These are phyloP conservation scores for Moniliella sp. DNA, from an alignment of 1,284 basidiomycete genomes.

Conservation along the genomic window DNA sequence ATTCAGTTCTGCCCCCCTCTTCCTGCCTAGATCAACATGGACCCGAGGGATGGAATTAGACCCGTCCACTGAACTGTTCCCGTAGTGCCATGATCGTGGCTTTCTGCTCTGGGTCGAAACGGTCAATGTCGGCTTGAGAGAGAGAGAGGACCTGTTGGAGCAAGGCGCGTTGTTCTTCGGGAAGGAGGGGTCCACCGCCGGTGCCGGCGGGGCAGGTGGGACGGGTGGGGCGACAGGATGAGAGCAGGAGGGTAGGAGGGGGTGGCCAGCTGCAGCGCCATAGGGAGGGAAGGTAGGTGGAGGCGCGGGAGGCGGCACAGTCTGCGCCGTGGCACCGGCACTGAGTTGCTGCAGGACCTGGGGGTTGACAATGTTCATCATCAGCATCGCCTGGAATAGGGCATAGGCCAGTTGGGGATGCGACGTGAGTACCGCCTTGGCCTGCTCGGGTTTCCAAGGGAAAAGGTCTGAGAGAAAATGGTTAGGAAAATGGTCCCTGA, in stretches of 20 bases:
- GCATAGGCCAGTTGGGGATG: conserved; percentile 90
- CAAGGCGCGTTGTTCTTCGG: conserved; percentile 1
- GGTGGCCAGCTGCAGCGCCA: background rate
- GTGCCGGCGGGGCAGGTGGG: conserved; percentile 12
- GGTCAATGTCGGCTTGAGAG: conserved; percentile 65
- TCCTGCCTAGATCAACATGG: too few relatives aligned
- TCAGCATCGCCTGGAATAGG: conserved; percentile 75
- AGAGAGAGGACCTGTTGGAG: conserved; percentile 54
- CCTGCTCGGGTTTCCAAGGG: conserved; percentile 87
- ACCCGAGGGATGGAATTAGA: too few relatives aligned
- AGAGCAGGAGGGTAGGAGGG: conserved; percentile 9
- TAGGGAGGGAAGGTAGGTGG: background rate
- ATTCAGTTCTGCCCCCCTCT: too few relatives aligned
- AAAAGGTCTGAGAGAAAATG: conserved; percentile 67
- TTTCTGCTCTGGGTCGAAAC: conserved; percentile 57
- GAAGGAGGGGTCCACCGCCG: conserved; percentile 14
- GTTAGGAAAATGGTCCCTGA: background rate
- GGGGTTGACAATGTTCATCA: conserved; percentile 83
- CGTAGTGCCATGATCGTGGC: conserved; percentile 53
- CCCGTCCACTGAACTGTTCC: conserved; percentile 11
- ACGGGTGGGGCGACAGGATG: conserved; percentile 4
- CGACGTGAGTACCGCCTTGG: conserved; percentile 51
- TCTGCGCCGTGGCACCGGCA: background rate
- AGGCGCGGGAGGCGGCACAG: background rate
- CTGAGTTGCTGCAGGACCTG: conserved; percentile 49